Base-by-base conservation (phyloP, 1,284 basidiomycete species). In the Fomitiporia mediterranea region DNA sequence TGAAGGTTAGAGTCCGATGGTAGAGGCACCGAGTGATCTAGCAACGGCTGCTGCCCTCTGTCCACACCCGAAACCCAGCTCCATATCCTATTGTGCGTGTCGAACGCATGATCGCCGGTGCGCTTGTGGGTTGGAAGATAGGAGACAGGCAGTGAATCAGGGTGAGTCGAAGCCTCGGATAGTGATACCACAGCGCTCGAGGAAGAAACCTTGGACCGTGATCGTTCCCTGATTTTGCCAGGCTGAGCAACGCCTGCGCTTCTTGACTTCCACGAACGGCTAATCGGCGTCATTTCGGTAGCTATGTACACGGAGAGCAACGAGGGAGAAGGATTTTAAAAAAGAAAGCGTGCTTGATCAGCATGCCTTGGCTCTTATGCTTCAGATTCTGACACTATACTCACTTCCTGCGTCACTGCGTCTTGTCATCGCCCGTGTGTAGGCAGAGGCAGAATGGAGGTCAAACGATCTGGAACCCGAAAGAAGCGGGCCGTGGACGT, bases 41-140 rank as follows among this genome's bases (percentile, higher is more conserved):
- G 53, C 35, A 44, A 49, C 54, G 54, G 35, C 15, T 40, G 54
- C 8, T 38, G 35, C 37, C 37, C 37, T n/a, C 21, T 23, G 21
- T 50, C 54, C 13, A 56, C 54, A 42, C 34, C 48, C 54, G 28
- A 32, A 8, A 49, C 48, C 54, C 54, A 56, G 17, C 37, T 37
- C 47, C 54, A 25, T 15, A 50, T 42, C 27, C 30, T 51, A 25
- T n/a, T 40, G 4, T 37, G 39, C 11, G 46, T 28, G 21, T 11
- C 17, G 34, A 23, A 37, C n/a, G 23, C 37, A 42, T 50, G 47
- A 27, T 23, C 44, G 11, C 23, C 48, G n/a, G 17, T 27, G n/a
- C 35, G 37, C 13, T 39, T 32, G 47, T 43, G 25, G 15, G 38
- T 32, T 50, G 47, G 19, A 27, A 49, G 53, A 40, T 13, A n/a